Percentiles rank a stretch among this genome's conserved stretches.
Conservation (phyloP, 345 rosid species). For the Moricandia arvensis region DNA sequence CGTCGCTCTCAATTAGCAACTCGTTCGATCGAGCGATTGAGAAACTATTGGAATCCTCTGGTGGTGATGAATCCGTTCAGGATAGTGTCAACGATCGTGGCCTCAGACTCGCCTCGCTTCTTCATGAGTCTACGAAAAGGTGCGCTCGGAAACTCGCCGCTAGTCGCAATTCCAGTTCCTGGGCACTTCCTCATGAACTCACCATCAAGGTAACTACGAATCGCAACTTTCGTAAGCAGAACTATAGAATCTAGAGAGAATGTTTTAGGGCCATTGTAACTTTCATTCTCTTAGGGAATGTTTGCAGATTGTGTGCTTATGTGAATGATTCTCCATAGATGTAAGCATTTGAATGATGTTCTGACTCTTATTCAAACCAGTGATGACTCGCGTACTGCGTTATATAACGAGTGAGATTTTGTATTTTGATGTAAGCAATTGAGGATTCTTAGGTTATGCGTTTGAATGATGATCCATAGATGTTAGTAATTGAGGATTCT, state of each 20-base stretch:
- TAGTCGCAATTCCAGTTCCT: background rate
- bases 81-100: background rate
- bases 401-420: no score
- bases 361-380: no score
- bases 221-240: background rate
- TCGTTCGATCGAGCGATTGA: conserved; percentile 13
- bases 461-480: no score
- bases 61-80: background rate
- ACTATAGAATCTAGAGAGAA: background rate
- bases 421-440: no score
- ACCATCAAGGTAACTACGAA: conserved; percentile 1
- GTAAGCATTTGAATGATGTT: no score
- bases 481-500: background rate
- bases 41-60: conserved; percentile 4
- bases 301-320: background rate
- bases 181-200: background rate
- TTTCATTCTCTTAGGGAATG: background rate
- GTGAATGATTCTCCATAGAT: background rate
- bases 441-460: no score
- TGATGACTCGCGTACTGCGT: no score
- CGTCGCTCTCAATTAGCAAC: background rate
- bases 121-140: background rate
- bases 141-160: background rate
- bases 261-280: no score
- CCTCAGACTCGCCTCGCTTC: background rate